phyloP scores from a whole-genome alignment of 345 rosid genomes.

The Salix viminalis region DNA sequence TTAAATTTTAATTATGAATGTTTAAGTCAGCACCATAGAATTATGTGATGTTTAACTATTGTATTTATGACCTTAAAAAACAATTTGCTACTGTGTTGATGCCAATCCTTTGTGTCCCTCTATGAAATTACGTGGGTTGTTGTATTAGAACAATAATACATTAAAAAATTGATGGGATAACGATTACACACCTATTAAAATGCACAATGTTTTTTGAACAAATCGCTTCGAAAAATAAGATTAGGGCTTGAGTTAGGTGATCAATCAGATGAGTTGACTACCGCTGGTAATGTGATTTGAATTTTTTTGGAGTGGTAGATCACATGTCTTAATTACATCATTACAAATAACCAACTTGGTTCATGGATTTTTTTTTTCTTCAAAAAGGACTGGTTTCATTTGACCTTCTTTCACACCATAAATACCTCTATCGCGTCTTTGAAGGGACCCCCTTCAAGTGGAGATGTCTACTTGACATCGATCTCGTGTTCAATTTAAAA shows the following conservation, averaged over 20 bases:
- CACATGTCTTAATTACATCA: not conserved
- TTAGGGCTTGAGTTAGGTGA: not conserved
- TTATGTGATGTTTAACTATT: not conserved
- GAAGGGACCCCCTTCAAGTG: no score
- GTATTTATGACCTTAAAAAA: not conserved
- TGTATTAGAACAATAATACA: slow-evolving; percentile 1
- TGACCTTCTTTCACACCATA: not conserved
- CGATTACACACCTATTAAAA: not conserved
- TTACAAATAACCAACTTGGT: not conserved
- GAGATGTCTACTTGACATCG: no score
- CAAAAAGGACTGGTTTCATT: not conserved
- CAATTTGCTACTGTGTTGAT: not conserved
- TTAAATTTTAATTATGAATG: not conserved
- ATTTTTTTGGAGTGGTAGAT: not conserved
- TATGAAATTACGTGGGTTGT: no score
- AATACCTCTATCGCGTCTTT: no score
- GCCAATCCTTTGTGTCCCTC: no score
- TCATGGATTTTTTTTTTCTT: not conserved
- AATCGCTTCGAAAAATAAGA: not conserved
- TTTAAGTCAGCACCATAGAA: not conserved
- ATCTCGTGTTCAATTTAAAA: not conserved
- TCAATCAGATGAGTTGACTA: slow-evolving; percentile 2
- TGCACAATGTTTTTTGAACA: not conserved
- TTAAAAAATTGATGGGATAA: not conserved
- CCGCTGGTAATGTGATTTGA: not conserved